Percentiles rank a stretch among this genome's conserved stretches.
These are phyloP conservation scores for Rhizophagus sp. DNA, from an alignment of 192 early-diverging fungal genomes.

Conservation along the genomic window DNA sequence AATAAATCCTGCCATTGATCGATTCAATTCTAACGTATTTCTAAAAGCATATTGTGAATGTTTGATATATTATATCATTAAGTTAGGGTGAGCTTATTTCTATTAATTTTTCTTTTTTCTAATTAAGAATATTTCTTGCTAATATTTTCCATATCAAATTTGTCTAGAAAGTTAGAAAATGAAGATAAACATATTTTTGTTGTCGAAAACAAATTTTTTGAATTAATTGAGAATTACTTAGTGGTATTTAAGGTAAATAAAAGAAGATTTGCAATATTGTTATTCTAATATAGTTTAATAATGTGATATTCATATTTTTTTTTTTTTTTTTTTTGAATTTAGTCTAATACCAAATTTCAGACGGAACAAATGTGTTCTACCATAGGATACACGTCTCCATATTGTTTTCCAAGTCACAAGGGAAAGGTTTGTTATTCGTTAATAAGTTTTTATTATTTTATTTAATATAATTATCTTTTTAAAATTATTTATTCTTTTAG, in stretches of 20 bases:
- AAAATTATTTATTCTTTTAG: neutral
- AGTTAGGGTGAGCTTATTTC: slow-evolving; percentile 38
- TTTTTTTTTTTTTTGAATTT: neutral
- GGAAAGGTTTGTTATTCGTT: slow-evolving; percentile 1
- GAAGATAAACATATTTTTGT: slow-evolving; percentile 20
- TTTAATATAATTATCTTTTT: neutral
- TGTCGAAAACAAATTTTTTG: slow-evolving; percentile 38
- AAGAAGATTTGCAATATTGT: neutral
- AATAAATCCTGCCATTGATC: slow-evolving; percentile 48
- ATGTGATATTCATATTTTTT: neutral
- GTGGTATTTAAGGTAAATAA: slow-evolving; percentile 1
- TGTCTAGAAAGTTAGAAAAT: slow-evolving; percentile 22
- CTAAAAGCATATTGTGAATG: slow-evolving; percentile 69
- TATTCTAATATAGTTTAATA: neutral
- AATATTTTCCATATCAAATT: neutral
- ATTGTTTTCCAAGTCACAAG: neutral
- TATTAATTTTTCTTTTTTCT: neutral
- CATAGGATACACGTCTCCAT: neutral
- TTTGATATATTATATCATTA: slow-evolving; percentile 53
- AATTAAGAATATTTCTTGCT: neutral
- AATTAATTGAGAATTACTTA: slow-evolving; percentile 51
- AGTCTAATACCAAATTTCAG: slow-evolving; percentile 16
- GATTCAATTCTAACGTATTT: slow-evolving; percentile 47
- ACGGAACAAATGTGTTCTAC: slow-evolving; percentile 5
- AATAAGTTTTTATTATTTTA: neutral